These are phyloP conservation scores for Vitis vinifera DNA, from an alignment of 164 flowering plant genomes.

Conservation along the genomic window ASM3070453v1 NC_081812.1:12139001-12139500, in stretches of 20 bases:
- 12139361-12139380: constrained; percentile 75
- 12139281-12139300: constrained; percentile 29
- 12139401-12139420: constrained; percentile 64
- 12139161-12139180: constrained; percentile 11
- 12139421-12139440: constrained; percentile 9
- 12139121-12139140: constrained; percentile 9
- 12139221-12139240: constrained; percentile 33
- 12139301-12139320: constrained; percentile 20
- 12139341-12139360: constrained; percentile 93
- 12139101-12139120: constrained; percentile 8
- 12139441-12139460: not conserved
- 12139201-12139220: constrained; percentile 9
- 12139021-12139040: not conserved
- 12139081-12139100: constrained; percentile 7
- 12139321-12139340: constrained; percentile 71
- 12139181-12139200: constrained; percentile 2
- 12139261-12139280: constrained; percentile 51
- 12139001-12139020: constrained; percentile 9
- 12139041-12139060: constrained; percentile 11
- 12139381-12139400: constrained; percentile 94
- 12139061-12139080: constrained; percentile 13
- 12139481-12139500: too few relatives aligned
- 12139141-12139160: constrained; percentile 13
- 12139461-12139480: not conserved
- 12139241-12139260: constrained; percentile 71